Base-by-base conservation (phyloP, 2,329 filamentous ascomycete genomes). In the Ophiostoma quercus region DNA sequence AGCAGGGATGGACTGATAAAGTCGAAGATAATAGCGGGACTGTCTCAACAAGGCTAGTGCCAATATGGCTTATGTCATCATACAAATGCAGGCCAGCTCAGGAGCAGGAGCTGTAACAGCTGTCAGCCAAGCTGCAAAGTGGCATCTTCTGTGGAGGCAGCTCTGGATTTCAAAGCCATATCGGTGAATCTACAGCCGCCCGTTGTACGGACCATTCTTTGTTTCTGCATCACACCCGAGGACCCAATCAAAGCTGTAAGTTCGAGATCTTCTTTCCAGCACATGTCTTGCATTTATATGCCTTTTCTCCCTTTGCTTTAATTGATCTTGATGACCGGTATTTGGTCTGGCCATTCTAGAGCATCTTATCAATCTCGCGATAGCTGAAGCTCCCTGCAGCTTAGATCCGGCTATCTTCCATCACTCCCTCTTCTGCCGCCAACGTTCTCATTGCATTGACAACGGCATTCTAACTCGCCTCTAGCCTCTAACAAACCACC, bases 61-160 rank as follows among this genome's bases (percentile, higher is more conserved):
- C 8, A 57, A 4, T 11, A 3, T 9, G 9, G 51, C n/a, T 57
- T 25, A 57, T 25, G 25, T 57, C 25, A 57, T 25, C n/a, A 11
- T 11, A 5, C 51, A 57, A 9, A 34, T 6, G 34, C 34, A 34
- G 9, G 22, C 51, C 16, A 9, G 37, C 37, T 39, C 37, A 54
- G 47, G 22, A 16, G n/a, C n/a, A 25, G 51, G n/a, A 22, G 63
- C 47, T 67, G 54, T 51, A 39, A 70, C 29, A 32, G 68, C 68
- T 32, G 65, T 62, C 14, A 34, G 47, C 39, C 41, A 70, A 73
- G 70, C 71, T 73, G 72, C 71, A 73, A 73, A 71, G 71, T 73
- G 71, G 73, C 71, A 67, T 73, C 69, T 72, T 73, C 68, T 39
- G 32, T 22, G 37, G 32, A 47, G 9, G 25, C 22, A 63, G 37